A percentile compares a stretch with the other conserved stretches of the same genome.
phyloP scores from a whole-genome alignment of 2,329 filamentous ascomycete species.

The Fusarium brachygibbosum region DNA sequence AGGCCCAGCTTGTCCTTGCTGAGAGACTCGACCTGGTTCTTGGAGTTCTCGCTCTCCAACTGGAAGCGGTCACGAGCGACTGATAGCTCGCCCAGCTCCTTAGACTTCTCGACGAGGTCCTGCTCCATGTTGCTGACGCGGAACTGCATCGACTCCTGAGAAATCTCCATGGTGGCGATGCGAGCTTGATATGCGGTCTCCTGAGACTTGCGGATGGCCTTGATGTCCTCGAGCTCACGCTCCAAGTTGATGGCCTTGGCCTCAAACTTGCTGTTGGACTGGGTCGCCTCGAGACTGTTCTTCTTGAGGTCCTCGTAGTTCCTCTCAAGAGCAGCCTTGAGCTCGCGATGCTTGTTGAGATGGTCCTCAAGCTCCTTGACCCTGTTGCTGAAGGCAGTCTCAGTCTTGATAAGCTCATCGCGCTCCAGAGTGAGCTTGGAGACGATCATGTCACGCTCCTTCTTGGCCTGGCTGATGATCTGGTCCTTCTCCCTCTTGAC shows the following conservation, averaged over 20 bases:
- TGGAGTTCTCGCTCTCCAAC: slow-evolving; percentile 34
- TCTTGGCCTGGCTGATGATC: slow-evolving; percentile 37
- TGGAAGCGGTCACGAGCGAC: slow-evolving; percentile 46
- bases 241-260: slow-evolving; percentile 48
- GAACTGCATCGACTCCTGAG: slow-evolving; percentile 48
- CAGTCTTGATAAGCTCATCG: slow-evolving; percentile 43
- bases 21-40: slow-evolving; percentile 40
- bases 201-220: slow-evolving; percentile 45
- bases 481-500: slow-evolving; percentile 43
- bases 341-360: slow-evolving; percentile 43
- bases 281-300: slow-evolving; percentile 30
- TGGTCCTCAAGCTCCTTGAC: slow-evolving; percentile 49
- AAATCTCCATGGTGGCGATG: slow-evolving; percentile 48
- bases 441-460: slow-evolving; percentile 40
- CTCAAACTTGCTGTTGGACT: slow-evolving; percentile 37
- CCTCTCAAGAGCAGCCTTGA: slow-evolving; percentile 45
- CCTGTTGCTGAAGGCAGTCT: slow-evolving; percentile 40
- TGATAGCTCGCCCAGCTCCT: slow-evolving; percentile 44
- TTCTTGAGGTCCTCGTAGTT: slow-evolving; percentile 49
- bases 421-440: slow-evolving; percentile 45
- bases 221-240: slow-evolving; percentile 45
- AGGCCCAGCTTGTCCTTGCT: slow-evolving; percentile 40
- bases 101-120: slow-evolving; percentile 45
- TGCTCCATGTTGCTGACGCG: slow-evolving; percentile 43
- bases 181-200: slow-evolving; percentile 47